A percentile compares a stretch with the other conserved stretches of the same genome.
These are phyloP conservation scores for Arabidopsis suecica DNA, from an alignment of 345 rosid species.

Conservation along the genomic window DNA sequence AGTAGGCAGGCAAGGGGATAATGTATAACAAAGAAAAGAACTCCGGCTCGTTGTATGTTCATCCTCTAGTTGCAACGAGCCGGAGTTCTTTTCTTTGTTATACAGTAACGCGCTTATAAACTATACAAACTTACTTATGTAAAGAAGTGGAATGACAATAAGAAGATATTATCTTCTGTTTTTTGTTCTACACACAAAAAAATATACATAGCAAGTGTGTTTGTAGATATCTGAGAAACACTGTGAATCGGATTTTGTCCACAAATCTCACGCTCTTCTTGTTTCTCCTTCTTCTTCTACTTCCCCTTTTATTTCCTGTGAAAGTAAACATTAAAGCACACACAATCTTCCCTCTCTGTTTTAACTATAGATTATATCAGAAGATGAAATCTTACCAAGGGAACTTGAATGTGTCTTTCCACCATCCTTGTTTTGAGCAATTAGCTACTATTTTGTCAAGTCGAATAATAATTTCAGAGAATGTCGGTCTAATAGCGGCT, in stretches of 20 bases:
- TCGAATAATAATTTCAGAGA: conserved; percentile 78
- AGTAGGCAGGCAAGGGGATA: too few species aligned
- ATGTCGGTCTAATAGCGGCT: conserved; percentile 67
- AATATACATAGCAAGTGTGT: conserved; percentile 18
- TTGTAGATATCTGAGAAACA: neutral
- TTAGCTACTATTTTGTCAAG: conserved; percentile 65
- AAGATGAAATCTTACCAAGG: conserved; percentile 65
- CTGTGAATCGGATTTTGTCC: neutral
- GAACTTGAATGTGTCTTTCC: conserved; percentile 92
- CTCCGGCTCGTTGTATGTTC: conserved; percentile 1
- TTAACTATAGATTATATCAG: neutral
- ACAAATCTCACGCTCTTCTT: conserved; percentile 21
- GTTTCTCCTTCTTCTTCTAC: conserved; percentile 20
- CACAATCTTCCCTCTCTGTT: conserved; percentile 5
- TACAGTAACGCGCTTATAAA: conserved; percentile 5
- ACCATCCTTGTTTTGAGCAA: conserved; percentile 86
- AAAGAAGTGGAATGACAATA: neutral
- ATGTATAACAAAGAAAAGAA: too few species aligned
- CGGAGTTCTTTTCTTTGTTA: neutral
- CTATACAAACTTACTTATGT: conserved; percentile 24
- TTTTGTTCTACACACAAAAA: conserved; percentile 26
- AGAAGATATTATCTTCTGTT: neutral
- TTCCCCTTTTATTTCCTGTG: conserved; percentile 37
- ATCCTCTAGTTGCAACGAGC: neutral
- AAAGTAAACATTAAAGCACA: neutral